These are phyloP conservation scores for Mucor irregularis DNA, from an alignment of 371 early-diverging fungal species.

Conservation along the genomic window DNA sequence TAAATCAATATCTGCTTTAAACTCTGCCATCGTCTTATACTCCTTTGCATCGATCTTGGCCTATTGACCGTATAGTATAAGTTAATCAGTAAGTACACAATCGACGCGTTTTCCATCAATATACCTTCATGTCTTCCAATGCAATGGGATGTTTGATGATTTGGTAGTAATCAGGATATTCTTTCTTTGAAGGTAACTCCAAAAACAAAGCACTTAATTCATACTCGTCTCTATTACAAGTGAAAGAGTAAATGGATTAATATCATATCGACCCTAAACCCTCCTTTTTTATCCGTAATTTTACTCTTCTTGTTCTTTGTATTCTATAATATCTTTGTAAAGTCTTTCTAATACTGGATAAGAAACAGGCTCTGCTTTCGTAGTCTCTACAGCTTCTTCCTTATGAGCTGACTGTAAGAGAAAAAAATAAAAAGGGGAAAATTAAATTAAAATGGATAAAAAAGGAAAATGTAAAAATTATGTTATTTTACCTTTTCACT, in stretches of 20 bases:
- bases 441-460: background rate
- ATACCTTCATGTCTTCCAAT: conserved; percentile 64
- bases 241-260: background rate
- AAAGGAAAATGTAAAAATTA: background rate
- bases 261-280: background rate
- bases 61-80: conserved; percentile 11
- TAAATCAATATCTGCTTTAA: conserved; percentile 65
- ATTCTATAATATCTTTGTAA: conserved; percentile 29
- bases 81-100: background rate
- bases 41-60: conserved; percentile 44
- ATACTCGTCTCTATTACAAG: conserved; percentile 46
- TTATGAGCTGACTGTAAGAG: background rate
- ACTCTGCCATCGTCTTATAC: conserved; percentile 59
- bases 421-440: background rate
- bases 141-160: conserved; percentile 86
- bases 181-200: conserved; percentile 72
- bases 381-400: too few relatives aligned
- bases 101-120: background rate
- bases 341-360: conserved; percentile 21
- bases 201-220: conserved; percentile 67
- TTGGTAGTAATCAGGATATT: conserved; percentile 91
- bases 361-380: too few relatives aligned
- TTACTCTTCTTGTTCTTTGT: conserved; percentile 45
- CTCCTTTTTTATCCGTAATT: background rate
- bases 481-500: conserved; percentile 14